Conservation (phyloP, 2,329 filamentous ascomycete genomes). For the Lasiodiplodia hormozganensis region DNA sequence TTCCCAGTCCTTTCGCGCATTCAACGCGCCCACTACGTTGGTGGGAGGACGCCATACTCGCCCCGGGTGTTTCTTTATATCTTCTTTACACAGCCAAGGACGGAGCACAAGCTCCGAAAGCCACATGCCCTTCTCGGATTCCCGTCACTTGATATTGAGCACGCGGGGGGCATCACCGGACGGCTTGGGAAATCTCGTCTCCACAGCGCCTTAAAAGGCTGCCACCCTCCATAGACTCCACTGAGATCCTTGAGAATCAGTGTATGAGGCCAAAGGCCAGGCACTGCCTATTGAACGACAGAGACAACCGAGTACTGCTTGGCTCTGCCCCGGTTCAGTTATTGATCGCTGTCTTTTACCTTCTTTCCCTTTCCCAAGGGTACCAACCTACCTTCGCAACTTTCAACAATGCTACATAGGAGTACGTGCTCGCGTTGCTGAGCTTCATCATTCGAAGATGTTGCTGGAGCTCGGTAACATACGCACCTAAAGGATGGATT, state of each 20-base stretch:
- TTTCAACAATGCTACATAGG: neutral
- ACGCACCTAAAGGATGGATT: neutral
- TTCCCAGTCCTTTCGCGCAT: neutral
- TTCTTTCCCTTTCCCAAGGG: neutral
- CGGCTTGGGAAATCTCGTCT: neutral
- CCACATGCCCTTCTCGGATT: neutral
- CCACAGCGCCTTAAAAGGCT: neutral
- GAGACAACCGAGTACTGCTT: no score
- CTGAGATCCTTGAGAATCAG: neutral
- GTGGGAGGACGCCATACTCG: neutral
- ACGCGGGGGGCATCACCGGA: neutral
- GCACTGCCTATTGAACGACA: no score
- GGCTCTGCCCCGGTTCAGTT: no score
- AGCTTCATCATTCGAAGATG: neutral
- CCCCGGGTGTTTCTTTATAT: neutral
- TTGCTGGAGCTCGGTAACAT: neutral
- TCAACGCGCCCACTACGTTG: neutral
- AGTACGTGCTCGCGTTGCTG: neutral
- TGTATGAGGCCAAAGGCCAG: neutral
- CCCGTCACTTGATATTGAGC: neutral
- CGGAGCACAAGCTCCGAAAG: neutral
- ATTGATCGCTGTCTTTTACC: neutral
- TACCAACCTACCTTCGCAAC: neutral
- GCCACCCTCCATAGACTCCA: neutral
- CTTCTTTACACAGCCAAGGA: neutral